phyloP scores from a whole-genome alignment of 306 rosid species.

The Pyrus betulifolia region DNA sequence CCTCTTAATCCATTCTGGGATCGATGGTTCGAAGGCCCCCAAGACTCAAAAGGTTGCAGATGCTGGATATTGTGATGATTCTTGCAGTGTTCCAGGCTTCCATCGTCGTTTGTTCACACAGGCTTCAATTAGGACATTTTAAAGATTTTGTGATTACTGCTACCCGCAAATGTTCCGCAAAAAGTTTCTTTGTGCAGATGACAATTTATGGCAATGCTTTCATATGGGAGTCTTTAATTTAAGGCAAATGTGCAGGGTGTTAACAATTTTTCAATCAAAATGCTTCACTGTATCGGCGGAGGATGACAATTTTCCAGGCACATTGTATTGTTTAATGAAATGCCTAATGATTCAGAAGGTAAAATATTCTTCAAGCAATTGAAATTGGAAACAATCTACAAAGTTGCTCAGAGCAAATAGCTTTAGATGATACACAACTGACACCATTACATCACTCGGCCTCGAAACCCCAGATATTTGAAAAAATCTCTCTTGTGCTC shows the following conservation, averaged over 20 bases:
- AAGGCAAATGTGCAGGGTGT: conserved; percentile 12
- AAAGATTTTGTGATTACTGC: conserved; percentile 16
- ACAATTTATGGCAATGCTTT: conserved; percentile 20
- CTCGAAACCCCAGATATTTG: conserved; percentile 20
- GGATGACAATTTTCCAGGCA: not conserved
- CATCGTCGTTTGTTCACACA: conserved; percentile 1
- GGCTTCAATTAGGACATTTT: conserved; percentile 23
- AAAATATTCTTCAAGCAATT: conserved; percentile 13
- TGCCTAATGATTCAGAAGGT: not conserved
- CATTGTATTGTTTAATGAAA: not conserved
- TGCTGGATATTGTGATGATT: conserved; percentile 76
- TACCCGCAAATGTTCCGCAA: not conserved
- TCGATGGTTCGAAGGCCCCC: conserved; percentile 92
- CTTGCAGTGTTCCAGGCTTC: conserved; percentile 8
- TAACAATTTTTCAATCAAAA: conserved; percentile 14
- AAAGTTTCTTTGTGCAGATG: conserved; percentile 41
- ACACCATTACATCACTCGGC: conserved; percentile 21
- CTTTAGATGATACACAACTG: conserved; percentile 36
- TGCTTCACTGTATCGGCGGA: conserved; percentile 1
- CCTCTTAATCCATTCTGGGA: conserved; percentile 81
- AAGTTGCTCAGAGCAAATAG: conserved; percentile 19
- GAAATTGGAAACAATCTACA: conserved; percentile 36
- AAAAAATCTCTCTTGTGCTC: not conserved
- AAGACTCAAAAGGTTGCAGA: conserved; percentile 78
- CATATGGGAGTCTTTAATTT: conserved; percentile 13